Evolutionary conservation across 352 stramenopile species (phyloP), one percentile per base, ranked within the genome.

Genomic region (Phytophthora pisi): DNA sequence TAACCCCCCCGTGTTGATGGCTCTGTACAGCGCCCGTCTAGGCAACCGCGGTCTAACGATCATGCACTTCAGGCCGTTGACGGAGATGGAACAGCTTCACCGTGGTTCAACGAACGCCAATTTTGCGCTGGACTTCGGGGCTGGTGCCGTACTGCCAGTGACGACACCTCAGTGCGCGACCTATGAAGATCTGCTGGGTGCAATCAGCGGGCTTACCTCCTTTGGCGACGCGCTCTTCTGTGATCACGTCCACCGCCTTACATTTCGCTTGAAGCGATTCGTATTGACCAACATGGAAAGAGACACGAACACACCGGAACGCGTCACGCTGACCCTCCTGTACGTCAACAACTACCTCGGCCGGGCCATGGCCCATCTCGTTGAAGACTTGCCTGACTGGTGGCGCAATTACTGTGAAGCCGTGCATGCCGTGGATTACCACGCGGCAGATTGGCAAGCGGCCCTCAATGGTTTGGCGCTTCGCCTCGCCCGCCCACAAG

Each of bases 1-100:
- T n/a, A 20, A 9, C 18, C 5, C 51, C 34, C 11, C 51, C 4
- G 42, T 54, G 26, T 36, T 61, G 15, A 61, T 61, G 55, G n/a
- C 42, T 2, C 3, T 61, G 13, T 53, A 46, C 18, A 54, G 55
- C 13, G 43, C 23, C 26, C 28, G 43, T 0, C 28, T 54, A 7
- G 43, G 55, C n/a, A 24, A 23, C n/a, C n/a, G 16, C 5, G 42
- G 42, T 10, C 42, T 49, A 24, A 49, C n/a, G 16, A 5, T 24
- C 16, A 11, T 26, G 16, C n/a, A 49, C 8, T 49, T 49, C n/a
- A 23, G 16, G 42, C 42, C 42, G 4, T 24, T 49, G 40, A 24
- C n/a, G 5, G 40, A 47, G 16, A 20, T 47, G 40, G 16, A 47
- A 10, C 15, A 47, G 16, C 42, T 26, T 8, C 5, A 24, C 6